Evolutionary conservation across 2,329 filamentous ascomycete species (phyloP).

Genomic region (Pseudonectria buxi): DNA sequence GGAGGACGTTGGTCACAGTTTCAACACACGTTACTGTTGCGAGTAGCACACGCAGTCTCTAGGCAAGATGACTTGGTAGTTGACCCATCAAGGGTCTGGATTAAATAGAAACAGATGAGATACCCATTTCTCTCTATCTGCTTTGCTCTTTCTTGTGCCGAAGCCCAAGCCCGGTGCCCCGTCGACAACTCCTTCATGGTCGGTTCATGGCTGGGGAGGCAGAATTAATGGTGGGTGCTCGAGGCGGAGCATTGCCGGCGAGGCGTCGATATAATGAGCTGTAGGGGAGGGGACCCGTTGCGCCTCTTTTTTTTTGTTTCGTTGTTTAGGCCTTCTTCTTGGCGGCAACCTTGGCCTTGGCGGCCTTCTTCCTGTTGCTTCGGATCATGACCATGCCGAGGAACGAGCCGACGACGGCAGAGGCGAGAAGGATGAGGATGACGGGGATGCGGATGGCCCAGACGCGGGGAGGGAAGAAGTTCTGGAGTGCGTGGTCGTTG

Average conservation of each 20-base stretch:
- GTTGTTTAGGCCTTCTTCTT: conserved; percentile 74
- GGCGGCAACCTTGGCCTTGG: conserved; percentile 76
- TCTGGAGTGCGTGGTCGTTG: conserved; percentile 84
- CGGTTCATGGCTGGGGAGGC: not conserved
- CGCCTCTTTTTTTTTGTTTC: conserved; percentile 4
- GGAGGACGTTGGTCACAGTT: not conserved
- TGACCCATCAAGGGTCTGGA: conserved; percentile 15
- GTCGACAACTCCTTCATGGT: too few relatives aligned
- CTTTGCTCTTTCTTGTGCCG: conserved; percentile 7
- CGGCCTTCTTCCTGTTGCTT: conserved; percentile 95
- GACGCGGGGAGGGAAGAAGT: conserved; percentile 91
- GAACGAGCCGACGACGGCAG: conserved; percentile 92
- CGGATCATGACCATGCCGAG: conserved; percentile 96
- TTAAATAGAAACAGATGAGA: conserved; percentile 30
- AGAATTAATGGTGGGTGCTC: conserved; percentile 12
- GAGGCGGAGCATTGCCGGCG: conserved; percentile 6
- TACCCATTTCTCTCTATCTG: conserved; percentile 22
- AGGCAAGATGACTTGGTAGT: not conserved
- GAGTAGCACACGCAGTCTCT: too few relatives aligned
- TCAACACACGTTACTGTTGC: not conserved
- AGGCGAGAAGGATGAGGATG: conserved; percentile 86
- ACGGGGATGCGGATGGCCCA: conserved; percentile 99
- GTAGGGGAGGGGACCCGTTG: not conserved
- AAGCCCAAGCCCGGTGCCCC: conserved; percentile 2
- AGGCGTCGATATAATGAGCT: conserved; percentile 13